A percentile compares a stretch with the other conserved stretches of the same genome.
phyloP scores from a whole-genome alignment of 73 alveolate species.

The Tetrahymena elliotti region DNA sequence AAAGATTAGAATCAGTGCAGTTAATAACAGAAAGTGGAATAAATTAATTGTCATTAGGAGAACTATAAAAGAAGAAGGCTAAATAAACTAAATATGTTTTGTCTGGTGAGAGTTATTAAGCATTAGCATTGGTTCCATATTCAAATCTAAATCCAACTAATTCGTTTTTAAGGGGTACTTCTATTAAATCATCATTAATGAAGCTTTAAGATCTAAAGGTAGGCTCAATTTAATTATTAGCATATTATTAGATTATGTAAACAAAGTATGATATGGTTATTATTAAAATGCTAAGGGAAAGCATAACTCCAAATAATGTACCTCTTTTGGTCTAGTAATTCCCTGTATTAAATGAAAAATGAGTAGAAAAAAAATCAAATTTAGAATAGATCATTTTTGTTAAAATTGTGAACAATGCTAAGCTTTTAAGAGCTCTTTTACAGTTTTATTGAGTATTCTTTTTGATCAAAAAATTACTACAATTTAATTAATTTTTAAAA shows the following conservation, averaged over 20 bases:
- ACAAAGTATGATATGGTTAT: neutral
- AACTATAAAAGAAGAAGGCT: neutral
- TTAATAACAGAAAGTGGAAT: neutral
- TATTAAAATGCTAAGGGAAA: neutral
- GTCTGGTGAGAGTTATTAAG: neutral
- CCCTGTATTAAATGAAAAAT: neutral
- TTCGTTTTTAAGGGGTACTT: neutral
- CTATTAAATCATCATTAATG: neutral
- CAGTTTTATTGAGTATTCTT: too few species aligned
- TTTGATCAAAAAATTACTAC: too few species aligned
- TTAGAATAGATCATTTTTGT: neutral
- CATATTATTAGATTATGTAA: neutral
- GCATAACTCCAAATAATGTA: neutral
- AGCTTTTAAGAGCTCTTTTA: too few species aligned
- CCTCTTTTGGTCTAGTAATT: neutral
- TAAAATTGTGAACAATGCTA: too few species aligned
- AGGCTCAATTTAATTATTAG: neutral
- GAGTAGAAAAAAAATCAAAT: neutral
- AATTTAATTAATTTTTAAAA: too few species aligned
- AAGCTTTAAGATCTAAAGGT: neutral
- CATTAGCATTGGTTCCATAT: neutral
- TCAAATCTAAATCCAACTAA: neutral
- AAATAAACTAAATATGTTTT: neutral
- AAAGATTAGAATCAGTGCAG: neutral
- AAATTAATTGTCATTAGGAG: neutral